Evolutionary conservation across 192 early-diverging fungal species (phyloP), one percentile per base, ranked within the genome.

Genomic region (Backusella australiensis): DNA sequence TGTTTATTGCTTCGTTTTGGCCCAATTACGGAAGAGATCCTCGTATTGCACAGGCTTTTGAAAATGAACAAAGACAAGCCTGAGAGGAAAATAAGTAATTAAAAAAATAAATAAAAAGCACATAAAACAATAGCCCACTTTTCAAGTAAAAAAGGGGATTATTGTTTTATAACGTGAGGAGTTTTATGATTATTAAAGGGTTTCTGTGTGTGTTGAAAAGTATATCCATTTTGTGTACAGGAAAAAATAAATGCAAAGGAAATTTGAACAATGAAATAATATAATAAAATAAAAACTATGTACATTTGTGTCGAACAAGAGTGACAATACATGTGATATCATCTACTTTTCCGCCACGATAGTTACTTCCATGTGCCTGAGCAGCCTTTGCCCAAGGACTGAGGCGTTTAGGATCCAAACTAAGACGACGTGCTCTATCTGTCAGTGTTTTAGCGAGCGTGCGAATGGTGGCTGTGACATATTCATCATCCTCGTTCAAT

Each of bases 301-400:
- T 26, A 63, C 56, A 63, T 29, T 63, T 63, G 56, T 63, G 56
- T 29, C 56, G 21, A 29, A 89, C 88, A 17, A 87, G 66, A 0
- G 88, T 86, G 19, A 88, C 85, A 56, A 89, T 82, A 32, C 85
- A 86, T 7, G 86, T 88, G 34, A 89, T 89, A 66, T 89, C 88
- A 26, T 89, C 88, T 19, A 86, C 73, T 80, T 89, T 89, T 17
- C 88, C 86, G n/a, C 85, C 84, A 35, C 41, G 32, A 71, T 83
- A 78, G 34, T 73, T 77, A 42, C 84, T 86, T 36, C 86, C 77
- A 41, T 85, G 84, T 49, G 82, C 81, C 19, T 84, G 77, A 34
- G 88, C 86, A 63, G 82, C 75, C 32, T 82, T 73, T 49, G 85
- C 84, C 72, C 86, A 89, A 8, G 88, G 88, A 36, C 82, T 84